A percentile compares a stretch with the other conserved stretches of the same genome.
Evolutionary conservation across 805 yeast species (phyloP).

Genomic region (Monosporozyma aquatica): DNA sequence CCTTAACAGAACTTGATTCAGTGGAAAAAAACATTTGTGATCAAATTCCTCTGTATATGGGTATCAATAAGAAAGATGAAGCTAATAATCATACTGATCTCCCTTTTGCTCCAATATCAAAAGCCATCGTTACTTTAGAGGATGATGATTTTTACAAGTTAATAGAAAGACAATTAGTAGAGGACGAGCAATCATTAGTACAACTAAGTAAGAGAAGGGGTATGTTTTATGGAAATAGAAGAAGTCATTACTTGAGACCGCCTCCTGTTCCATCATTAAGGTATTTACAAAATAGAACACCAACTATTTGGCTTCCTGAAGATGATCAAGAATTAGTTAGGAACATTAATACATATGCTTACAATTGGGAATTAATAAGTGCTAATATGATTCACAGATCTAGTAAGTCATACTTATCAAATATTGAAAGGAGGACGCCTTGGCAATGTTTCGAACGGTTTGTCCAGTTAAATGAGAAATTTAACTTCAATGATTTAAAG

Average conservation of each 20-base stretch:
- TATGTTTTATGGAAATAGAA: conserved; percentile 40
- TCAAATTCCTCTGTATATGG: conserved; percentile 27
- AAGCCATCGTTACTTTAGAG: conserved; percentile 55
- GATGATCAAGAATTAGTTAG: conserved; percentile 77
- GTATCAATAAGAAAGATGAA: conserved; percentile 24
- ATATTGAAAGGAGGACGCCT: conserved; percentile 90
- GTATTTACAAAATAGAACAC: conserved; percentile 73
- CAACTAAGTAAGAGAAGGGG: conserved; percentile 34
- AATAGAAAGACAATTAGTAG: conserved; percentile 42
- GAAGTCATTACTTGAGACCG: conserved; percentile 63
- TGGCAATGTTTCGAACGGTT: conserved; percentile 99
- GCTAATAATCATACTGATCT: conserved; percentile 15
- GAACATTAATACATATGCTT: conserved; percentile 75
- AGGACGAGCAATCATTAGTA: conserved; percentile 32
- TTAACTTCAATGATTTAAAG: conserved; percentile 77
- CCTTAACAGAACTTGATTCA: conserved; percentile 26
- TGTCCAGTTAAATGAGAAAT: conserved; percentile 82
- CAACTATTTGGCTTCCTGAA: conserved; percentile 93
- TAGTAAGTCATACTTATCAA: conserved; percentile 66
- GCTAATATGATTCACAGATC: conserved; percentile 64
- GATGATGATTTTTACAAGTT: conserved; percentile 53
- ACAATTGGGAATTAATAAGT: conserved; percentile 89
- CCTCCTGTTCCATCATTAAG: conserved; percentile 85
- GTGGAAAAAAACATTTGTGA: conserved; percentile 30
- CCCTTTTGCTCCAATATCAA: conserved; percentile 51